phyloP scores from a whole-genome alignment of 805 yeast genomes.

The Ascoidea rubescens region DNA sequence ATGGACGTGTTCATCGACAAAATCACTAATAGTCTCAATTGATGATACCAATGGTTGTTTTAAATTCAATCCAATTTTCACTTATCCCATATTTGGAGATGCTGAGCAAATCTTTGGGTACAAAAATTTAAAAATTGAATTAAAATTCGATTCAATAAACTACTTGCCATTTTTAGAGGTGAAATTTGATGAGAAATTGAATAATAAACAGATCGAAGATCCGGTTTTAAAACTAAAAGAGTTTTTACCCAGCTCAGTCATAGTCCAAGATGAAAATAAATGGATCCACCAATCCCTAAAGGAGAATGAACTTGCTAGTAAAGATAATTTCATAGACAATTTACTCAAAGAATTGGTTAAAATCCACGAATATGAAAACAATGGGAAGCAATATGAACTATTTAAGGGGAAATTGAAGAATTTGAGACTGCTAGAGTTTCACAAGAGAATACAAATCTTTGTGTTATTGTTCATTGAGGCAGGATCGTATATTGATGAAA shows the following conservation, averaged over 20 bases:
- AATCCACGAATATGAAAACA: slow-evolving; percentile 20
- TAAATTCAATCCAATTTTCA: slow-evolving; percentile 63
- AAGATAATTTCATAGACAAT: slow-evolving; percentile 20
- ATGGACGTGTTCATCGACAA: slow-evolving; percentile 69
- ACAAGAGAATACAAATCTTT: slow-evolving; percentile 61
- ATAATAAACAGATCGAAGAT: slow-evolving; percentile 41
- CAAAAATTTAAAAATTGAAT: slow-evolving; percentile 47
- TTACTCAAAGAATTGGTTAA: slow-evolving; percentile 19
- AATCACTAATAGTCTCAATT: slow-evolving; percentile 43
- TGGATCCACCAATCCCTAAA: slow-evolving; percentile 49
- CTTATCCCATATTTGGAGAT: slow-evolving; percentile 91
- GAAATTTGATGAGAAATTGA: slow-evolving; percentile 31
- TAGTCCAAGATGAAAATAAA: slow-evolving; percentile 45
- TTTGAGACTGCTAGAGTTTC: slow-evolving; percentile 28
- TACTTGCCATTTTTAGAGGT: slow-evolving; percentile 61
- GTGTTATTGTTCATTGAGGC: slow-evolving; percentile 85
- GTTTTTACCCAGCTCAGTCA: slow-evolving; percentile 43
- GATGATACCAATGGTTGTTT: slow-evolving; percentile 48
- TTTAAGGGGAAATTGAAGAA: slow-evolving; percentile 30
- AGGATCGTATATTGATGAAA: slow-evolving; percentile 71
- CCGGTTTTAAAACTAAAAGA: slow-evolving; percentile 39
- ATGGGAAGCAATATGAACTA: slow-evolving; percentile 31
- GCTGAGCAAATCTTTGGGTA: slow-evolving; percentile 82
- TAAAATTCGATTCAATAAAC: slow-evolving; percentile 62
- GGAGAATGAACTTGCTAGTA: slow-evolving; percentile 30